Base-by-base conservation (phyloP, 2,329 filamentous ascomycete species). In the Aspergillus terreus region DNA sequence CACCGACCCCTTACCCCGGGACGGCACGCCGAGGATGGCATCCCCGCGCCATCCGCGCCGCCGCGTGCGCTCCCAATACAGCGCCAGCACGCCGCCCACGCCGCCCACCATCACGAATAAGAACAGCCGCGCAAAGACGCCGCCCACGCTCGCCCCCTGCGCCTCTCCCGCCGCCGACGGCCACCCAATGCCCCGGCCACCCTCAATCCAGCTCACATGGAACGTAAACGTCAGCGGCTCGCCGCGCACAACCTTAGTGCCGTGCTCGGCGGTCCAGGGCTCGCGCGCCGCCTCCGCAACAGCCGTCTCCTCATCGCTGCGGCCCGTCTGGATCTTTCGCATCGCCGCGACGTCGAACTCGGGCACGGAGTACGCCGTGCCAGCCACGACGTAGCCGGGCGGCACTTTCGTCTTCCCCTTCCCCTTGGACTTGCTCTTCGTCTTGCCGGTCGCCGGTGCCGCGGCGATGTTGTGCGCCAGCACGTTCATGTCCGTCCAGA, bases 401-500 rank as follows among this genome's bases (percentile, higher is more conserved):
- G 70, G 60, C 4, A 53, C 54, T 52, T 11, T 6, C 35, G 14
- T 4, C 14, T 38, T 38, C 3, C 40, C 73, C 51, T 54, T 64
- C 56, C 56, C 69, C 63, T 85, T 82, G 60, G 84, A 81, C 63
- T 84, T 84, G 4, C 82, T 82, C 38, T 64, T 59, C 43, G 67
- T 63, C 10, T 59, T 61, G 23, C 61, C 63, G 11, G 58, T 60
- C 27, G 58, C 61, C 12, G 53, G 72, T 25, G 61, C 59, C 36
- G 40, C 40, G 40, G 61, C 60, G 40, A 73, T 66, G 33, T 66
- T 76, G 56, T 92, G 94, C 60, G 96, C 79, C 50, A 97, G 78
- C 55, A 97, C 85, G 68, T 97, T 97, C 70, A 97, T 80, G 65
- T 90, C 85, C 5, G 91, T 92, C 65, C 87, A 88, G 60, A 99